Evolutionary conservation across 2,329 filamentous ascomycete species (phyloP), one percentile per base, ranked within the genome.

Genomic region (Periglandula ipomoeae): DNA sequence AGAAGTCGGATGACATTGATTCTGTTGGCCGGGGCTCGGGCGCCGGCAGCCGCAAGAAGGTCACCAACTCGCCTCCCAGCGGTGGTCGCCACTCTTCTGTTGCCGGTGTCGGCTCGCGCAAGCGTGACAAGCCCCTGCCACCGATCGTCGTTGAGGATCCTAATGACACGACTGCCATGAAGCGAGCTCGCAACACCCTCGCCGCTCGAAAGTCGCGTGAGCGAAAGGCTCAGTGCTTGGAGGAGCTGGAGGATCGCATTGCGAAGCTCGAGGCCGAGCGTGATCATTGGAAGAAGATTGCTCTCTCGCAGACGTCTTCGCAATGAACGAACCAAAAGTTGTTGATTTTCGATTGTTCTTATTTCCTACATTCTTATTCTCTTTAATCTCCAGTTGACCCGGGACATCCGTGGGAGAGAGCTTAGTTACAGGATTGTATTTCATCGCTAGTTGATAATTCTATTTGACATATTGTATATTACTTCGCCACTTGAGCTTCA

Each of bases 191-290:
- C 57, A 97, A 96, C 67, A 95, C 89, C 8, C 79, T 94, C 65
- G 91, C 91, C 17, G 91, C 91, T 59, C 89, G 91, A 56, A 95
- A 95, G 71, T 95, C 89, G 51, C 84, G 91, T 46, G 84, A 89
- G 61, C 84, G 89, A 56, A 95, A 95, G 73, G 82, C 87, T 50
- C 76, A 85, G 63, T 79, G 84, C 57, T 75, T 91, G 52, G 82
- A 87, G 49, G 79, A 82, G 50, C 74, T 95, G 41, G 86, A 94
- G 71, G 76, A 77, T 35, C 75, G 79, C 59, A 89, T 95, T 59
- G 75, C 72, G 17, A 81, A 85, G 62, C 70, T 91, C 24, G 75
- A 83, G 65, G 73, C 75, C 37, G 81, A 84, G 62, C 74, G 79
- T 58, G 80, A 82, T 65, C 75, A 82, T 61, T 84, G 80, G 80